A percentile compares a stretch with the other conserved stretches of the same genome.
These are phyloP conservation scores for Ceratocystis diversiconidia DNA, from an alignment of 2,329 filamentous ascomycete genomes.

Conservation along the genomic window DNA sequence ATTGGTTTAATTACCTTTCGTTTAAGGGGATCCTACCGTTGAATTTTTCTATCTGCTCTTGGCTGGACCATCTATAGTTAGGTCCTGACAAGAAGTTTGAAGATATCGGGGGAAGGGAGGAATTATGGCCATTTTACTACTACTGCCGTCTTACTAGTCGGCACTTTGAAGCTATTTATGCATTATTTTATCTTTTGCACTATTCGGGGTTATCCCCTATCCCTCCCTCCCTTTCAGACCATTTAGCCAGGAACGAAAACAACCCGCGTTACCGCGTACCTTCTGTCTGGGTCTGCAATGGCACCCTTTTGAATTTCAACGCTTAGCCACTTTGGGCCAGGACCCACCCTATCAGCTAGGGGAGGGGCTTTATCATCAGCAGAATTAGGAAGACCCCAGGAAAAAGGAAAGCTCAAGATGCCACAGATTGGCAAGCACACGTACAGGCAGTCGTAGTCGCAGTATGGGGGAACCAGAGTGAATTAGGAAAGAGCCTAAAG, in stretches of 20 bases:
- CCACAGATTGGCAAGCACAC: neutral
- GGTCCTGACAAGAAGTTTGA: neutral
- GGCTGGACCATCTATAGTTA: neutral
- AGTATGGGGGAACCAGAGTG: neutral
- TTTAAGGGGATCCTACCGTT: neutral
- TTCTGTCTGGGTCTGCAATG: neutral
- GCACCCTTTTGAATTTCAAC: conserved; percentile 1
- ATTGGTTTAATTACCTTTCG: neutral
- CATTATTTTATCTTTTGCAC: neutral
- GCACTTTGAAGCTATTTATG: conserved; percentile 1
- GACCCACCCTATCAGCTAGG: neutral
- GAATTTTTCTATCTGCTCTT: neutral
- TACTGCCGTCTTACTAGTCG: no score
- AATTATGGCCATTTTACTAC: neutral
- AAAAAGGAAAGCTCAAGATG: neutral
- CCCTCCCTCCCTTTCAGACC: neutral
- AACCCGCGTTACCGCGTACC: neutral
- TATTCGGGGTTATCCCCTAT: neutral
- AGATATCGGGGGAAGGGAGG: neutral
- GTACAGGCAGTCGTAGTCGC: neutral
- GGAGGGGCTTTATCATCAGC: neutral
- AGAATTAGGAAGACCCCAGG: neutral
- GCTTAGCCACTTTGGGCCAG: conserved; percentile 2
- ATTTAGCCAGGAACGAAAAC: neutral
- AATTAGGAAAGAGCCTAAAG: neutral